Percentiles rank a stretch among this genome's conserved stretches.
These are phyloP conservation scores for Marasmius tenuissimus DNA, from an alignment of 1,284 basidiomycete genomes.

Conservation along the genomic window DNA sequence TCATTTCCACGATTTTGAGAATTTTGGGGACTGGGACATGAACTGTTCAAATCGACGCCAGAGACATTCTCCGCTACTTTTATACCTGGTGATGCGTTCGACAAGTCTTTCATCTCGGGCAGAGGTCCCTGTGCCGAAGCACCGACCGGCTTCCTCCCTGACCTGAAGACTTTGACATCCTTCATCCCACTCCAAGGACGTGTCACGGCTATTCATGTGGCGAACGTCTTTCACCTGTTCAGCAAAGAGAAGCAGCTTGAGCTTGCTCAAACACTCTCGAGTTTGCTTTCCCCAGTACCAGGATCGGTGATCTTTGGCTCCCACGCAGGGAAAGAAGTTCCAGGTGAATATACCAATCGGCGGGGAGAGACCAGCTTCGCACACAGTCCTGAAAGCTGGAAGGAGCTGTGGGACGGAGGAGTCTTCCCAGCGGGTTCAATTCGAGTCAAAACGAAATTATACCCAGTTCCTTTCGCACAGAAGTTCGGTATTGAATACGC, in stretches of 20 bases:
- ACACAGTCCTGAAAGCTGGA: no score
- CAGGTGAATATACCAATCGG: no score
- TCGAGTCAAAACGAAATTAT: no score
- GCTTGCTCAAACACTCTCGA: constrained; percentile 37
- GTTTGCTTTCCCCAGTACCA: constrained; percentile 29
- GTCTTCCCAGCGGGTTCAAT: no score
- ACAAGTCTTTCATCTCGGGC: constrained; percentile 25
- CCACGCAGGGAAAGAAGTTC: constrained; percentile 15
- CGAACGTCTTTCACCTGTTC: constrained; percentile 53
- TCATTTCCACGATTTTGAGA: no score
- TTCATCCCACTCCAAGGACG: constrained; percentile 43
- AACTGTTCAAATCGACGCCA: constrained; percentile 19
- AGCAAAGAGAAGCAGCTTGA: constrained; percentile 37
- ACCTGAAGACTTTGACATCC: constrained; percentile 28
- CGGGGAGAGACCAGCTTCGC: no score
- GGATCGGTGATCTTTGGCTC: constrained; percentile 32
- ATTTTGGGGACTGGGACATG: constrained; percentile 20
- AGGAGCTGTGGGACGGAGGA: no score
- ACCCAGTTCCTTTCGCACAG: no score
- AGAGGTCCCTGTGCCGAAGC: constrained; percentile 22
- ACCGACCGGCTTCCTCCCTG: constrained; percentile 24
- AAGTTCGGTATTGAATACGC: no score
- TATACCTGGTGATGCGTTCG: constrained; percentile 37
- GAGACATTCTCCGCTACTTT: constrained; percentile 35
- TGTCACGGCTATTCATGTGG: constrained; percentile 43